phyloP scores from a whole-genome alignment of 192 early-diverging fungal species.

The Podila minutissima region DNA sequence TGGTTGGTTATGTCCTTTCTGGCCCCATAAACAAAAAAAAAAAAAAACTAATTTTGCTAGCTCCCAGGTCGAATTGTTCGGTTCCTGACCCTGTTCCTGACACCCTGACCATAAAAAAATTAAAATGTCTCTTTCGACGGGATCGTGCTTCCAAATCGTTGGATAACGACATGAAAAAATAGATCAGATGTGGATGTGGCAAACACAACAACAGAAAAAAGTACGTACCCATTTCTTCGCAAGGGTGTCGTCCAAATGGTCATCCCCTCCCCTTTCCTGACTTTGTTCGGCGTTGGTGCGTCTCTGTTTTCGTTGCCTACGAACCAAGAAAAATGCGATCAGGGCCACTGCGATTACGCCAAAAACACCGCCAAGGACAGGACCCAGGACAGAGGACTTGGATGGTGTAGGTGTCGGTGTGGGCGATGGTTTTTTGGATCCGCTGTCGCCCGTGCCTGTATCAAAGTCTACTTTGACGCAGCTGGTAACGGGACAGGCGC shows the following conservation, averaged over 20 bases:
- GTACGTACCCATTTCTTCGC: conserved; percentile 3
- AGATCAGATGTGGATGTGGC: neutral
- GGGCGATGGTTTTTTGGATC: neutral
- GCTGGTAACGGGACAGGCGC: conserved; percentile 30
- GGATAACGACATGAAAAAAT: neutral
- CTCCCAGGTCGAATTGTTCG: neutral
- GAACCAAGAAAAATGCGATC: conserved; percentile 1
- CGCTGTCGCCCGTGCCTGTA: conserved; percentile 9
- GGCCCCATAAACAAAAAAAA: too few relatives aligned
- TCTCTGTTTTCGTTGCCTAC: neutral
- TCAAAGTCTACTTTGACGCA: conserved; percentile 33
- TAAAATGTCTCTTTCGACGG: neutral
- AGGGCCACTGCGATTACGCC: conserved; percentile 11
- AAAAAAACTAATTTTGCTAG: too few relatives aligned
- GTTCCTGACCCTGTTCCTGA: too few relatives aligned
- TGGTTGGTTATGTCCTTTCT: too few relatives aligned
- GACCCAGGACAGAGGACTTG: conserved; percentile 11
- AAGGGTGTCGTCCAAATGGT: neutral
- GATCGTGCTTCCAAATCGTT: neutral
- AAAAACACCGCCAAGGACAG: conserved; percentile 19
- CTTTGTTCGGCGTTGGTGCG: neutral
- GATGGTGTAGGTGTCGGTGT: neutral
- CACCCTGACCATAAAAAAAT: too few relatives aligned
- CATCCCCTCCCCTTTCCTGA: conserved; percentile 7
- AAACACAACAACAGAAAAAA: neutral